phyloP scores from a whole-genome alignment of 2,329 filamentous ascomycete genomes.

The Ophiocordyceps unilateralis region DNA sequence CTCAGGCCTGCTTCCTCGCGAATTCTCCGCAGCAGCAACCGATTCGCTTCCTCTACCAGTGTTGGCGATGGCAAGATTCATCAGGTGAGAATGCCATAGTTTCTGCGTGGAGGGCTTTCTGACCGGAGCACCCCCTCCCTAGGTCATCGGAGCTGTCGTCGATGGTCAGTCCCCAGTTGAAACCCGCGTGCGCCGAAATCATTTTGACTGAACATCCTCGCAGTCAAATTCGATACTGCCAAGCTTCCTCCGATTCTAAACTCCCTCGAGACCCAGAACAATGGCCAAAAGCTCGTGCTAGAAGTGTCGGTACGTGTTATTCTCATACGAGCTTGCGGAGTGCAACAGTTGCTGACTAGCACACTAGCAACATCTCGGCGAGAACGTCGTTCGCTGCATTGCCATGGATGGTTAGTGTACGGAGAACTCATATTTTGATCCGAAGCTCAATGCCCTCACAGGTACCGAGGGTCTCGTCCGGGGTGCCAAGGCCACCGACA shows the following conservation, averaged over 20 bases:
- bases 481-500: conserved; percentile 71
- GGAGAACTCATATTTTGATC: neutral
- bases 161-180: conserved; percentile 54
- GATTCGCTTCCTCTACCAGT: conserved; percentile 40
- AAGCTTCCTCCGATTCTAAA: conserved; percentile 96
- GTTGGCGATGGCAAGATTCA: conserved; percentile 51
- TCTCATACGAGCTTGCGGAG: neutral
- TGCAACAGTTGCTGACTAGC: conserved; percentile 17
- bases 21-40: conserved; percentile 32
- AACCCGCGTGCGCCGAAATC: too few relatives aligned
- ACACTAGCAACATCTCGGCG: conserved; percentile 89
- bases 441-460: neutral
- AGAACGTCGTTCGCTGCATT: conserved; percentile 99
- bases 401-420: conserved; percentile 86
- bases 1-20: conserved; percentile 38
- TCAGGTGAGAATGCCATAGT: conserved; percentile 28
- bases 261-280: conserved; percentile 81
- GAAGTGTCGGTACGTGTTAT: conserved; percentile 73
- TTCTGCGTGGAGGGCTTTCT: conserved; percentile 7
- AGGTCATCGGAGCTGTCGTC: conserved; percentile 98
- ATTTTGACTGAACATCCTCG: conserved; percentile 12
- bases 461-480: conserved; percentile 99
- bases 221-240: conserved; percentile 92
- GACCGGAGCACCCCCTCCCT: conserved; percentile 33
- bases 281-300: conserved; percentile 83